Base-by-base conservation (phyloP, 2,329 filamentous ascomycete species). In the Curvularia verruculosa region DNA sequence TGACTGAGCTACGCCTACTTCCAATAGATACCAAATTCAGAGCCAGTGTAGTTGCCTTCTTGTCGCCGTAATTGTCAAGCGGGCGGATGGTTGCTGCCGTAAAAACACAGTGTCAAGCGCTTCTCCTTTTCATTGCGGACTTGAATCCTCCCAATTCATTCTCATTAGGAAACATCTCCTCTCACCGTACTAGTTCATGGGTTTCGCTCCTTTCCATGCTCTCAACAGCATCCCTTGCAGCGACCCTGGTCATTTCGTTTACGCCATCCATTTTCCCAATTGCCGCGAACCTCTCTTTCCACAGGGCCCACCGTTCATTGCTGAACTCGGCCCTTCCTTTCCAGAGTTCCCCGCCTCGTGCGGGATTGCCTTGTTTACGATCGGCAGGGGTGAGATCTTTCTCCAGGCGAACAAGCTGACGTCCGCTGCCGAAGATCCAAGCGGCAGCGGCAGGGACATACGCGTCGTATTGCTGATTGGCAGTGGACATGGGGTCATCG, bases 221-320 rank as follows among this genome's bases (percentile, higher is more conserved):
- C 49, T 65, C 60, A 5, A 71, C 50, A 0, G 71, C 69, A 34
- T 72, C 64, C 21, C 45, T 66, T 15, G 71, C 67, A 21, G 70
- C 53, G 3, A 45, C 12, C 51, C 56, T 67, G 2, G 73, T 73
- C 37, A 61, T 51, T 5, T 71, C 65, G 5, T 36, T 63, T 3
- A 73, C 47, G 1, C 52, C 64, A 21, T 69, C 63, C 56, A 65
- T 60, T 12, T 61, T 47, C 2, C 52, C 57, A 34, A 75, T 52
- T 13, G 60, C 62, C 0, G 58, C 65, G 57, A 76, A 72, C 43
- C 72, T 63, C 39, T 67, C 64, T 49, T 71, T 73, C 72, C 73
- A 75, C 10, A 75, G 58, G 7, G 49, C 56, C 72, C 72, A 76
- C 34, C 72, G 64, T 52, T 64, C 67, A 45, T 69, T 70, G 46